phyloP scores from a whole-genome alignment of 805 yeast species.

The Myxozyma nipponensis region DNA sequence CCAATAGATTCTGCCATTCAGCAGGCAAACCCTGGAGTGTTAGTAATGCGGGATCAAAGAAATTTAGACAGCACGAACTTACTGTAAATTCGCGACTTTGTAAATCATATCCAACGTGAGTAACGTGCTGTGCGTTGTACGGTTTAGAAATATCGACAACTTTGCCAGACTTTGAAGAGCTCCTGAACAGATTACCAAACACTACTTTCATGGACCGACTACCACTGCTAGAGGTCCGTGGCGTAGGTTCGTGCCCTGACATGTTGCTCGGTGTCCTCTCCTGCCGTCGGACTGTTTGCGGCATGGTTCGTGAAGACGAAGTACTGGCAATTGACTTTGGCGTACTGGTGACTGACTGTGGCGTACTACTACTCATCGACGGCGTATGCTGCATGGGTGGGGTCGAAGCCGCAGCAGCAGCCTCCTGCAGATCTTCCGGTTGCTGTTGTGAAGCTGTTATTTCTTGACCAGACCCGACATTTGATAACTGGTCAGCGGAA shows the following conservation, averaged over 20 bases:
- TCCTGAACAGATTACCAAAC: conserved; percentile 19
- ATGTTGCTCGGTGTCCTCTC: background rate
- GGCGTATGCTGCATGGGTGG: background rate
- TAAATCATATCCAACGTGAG: conserved; percentile 76
- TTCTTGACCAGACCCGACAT: background rate
- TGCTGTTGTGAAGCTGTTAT: background rate
- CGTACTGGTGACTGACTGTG: background rate
- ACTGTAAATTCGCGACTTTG: conserved; percentile 64
- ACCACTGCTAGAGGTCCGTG: conserved; percentile 8
- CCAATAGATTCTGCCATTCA: conserved; percentile 74
- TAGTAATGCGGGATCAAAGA: background rate
- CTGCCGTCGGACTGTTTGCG: background rate
- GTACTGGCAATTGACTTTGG: background rate
- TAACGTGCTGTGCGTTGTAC: conserved; percentile 81
- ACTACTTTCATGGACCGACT: conserved; percentile 12
- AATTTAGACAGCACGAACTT: background rate
- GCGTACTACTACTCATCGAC: background rate
- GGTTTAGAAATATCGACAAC: conserved; percentile 71
- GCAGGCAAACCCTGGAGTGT: conserved; percentile 61
- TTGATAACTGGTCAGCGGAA: background rate
- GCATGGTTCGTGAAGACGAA: background rate
- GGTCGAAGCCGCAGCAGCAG: background rate
- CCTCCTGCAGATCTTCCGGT: background rate
- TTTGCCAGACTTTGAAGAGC: conserved; percentile 1
- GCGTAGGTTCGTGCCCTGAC: background rate